Percentiles rank a stretch among this genome's conserved stretches.
These are phyloP conservation scores for Calendula officinalis DNA, from an alignment of 129 eudicot genomes.

Conservation along the genomic window DNA sequence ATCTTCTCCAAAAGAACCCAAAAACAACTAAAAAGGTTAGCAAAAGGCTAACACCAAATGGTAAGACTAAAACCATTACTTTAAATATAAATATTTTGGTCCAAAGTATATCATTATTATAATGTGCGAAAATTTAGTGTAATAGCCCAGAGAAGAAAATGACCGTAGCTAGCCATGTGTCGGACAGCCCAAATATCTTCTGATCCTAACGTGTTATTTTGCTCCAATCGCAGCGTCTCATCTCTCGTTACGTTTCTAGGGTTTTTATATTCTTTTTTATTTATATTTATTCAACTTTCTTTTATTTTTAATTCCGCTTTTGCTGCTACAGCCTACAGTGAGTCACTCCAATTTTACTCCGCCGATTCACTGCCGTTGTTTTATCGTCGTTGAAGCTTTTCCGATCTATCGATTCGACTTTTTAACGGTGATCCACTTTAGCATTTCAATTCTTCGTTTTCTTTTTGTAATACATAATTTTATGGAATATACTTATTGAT, in stretches of 20 bases:
- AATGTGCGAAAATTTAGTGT: too few relatives aligned
- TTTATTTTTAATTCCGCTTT: too few relatives aligned
- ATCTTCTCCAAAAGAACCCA: too few relatives aligned
- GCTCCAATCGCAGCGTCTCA: constrained; percentile 10
- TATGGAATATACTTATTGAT: background rate
- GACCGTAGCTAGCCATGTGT: constrained; percentile 18
- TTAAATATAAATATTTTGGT: too few relatives aligned
- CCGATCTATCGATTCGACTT: background rate
- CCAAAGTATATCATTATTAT: too few relatives aligned
- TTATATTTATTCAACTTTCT: background rate
- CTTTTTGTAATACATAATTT: background rate
- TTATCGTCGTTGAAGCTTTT: background rate
- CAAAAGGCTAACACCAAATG: too few relatives aligned
- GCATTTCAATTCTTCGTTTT: background rate
- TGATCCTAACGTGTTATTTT: background rate
- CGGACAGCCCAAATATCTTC: constrained; percentile 10
- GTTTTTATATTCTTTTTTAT: background rate
- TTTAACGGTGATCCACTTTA: constrained; percentile 3
- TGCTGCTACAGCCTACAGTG: too few relatives aligned
- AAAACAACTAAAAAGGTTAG: too few relatives aligned
- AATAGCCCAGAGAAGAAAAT: background rate
- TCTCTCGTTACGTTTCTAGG: background rate
- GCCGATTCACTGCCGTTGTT: constrained; percentile 3
- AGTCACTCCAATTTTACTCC: background rate
- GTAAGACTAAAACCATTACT: too few relatives aligned